These are phyloP conservation scores for Clavariopsis aquatica DNA, from an alignment of 495 filamentous ascomycete species.

Conservation along the genomic window DNA sequence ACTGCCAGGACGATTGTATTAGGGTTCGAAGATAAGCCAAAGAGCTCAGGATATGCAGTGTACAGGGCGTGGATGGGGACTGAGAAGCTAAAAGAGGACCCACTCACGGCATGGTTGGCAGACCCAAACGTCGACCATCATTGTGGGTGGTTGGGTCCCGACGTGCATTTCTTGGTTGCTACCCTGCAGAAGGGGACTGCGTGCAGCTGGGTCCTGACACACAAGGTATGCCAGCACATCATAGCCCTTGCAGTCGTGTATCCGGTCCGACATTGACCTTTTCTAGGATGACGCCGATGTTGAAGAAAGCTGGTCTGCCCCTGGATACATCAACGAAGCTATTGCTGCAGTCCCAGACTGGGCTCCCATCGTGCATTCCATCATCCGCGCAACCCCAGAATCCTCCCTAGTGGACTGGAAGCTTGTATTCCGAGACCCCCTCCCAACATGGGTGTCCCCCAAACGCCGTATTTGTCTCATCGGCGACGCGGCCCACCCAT, in stretches of 20 bases:
- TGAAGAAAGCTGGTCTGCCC: slow-evolving; percentile 43
- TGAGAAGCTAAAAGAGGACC: slow-evolving; percentile 39
- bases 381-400: slow-evolving; percentile 42
- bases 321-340: slow-evolving; percentile 39
- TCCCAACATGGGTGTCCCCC: slow-evolving; percentile 42
- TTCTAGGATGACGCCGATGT: slow-evolving; percentile 39
- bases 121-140: slow-evolving; percentile 38
- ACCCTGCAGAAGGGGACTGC: slow-evolving; percentile 42
- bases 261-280: background rate
- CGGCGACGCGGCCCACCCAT: slow-evolving; percentile 46
- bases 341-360: slow-evolving; percentile 37
- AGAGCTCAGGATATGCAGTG: slow-evolving; percentile 61
- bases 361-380: slow-evolving; percentile 43
- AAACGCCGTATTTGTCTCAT: slow-evolving; percentile 40
- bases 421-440: slow-evolving; percentile 43
- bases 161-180: slow-evolving; percentile 44
- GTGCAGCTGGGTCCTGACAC: slow-evolving; percentile 43
- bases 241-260: background rate
- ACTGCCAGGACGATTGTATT: slow-evolving; percentile 61
- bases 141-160: slow-evolving; percentile 43
- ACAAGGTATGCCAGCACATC: slow-evolving; percentile 26
- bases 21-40: slow-evolving; percentile 63
- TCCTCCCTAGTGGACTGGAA: slow-evolving; percentile 44
- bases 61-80: slow-evolving; percentile 46
- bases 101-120: slow-evolving; percentile 39